Evolutionary conservation across 2,329 filamentous ascomycete species (phyloP).

Genomic region (Tolypocladium guangdongense): DNA sequence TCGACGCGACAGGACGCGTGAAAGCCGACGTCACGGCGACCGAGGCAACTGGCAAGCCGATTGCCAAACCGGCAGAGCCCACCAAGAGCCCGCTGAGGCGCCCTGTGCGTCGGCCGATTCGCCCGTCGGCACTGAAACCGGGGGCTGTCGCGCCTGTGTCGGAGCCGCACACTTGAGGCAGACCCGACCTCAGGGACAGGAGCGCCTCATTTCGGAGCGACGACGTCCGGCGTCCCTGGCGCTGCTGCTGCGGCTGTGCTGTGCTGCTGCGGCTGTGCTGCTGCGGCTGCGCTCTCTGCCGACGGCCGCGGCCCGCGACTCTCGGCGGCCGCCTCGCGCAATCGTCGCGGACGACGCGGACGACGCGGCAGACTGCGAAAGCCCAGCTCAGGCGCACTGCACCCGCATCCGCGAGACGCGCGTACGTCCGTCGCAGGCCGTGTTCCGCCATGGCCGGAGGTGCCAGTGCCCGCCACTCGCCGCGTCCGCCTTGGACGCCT

Average conservation of each 20-base stretch:
- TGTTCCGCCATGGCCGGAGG: not conserved
- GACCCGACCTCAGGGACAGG: slow-evolving; percentile 3
- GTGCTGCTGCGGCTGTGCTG: not conserved
- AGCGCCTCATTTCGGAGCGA: not conserved
- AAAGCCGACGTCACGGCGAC: not conserved
- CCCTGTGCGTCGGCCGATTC: not conserved
- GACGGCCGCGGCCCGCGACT: not conserved
- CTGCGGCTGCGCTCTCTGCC: not conserved
- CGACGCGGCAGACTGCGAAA: no score
- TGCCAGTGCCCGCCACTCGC: not conserved
- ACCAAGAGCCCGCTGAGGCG: not conserved
- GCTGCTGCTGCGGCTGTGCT: no score
- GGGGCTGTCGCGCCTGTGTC: slow-evolving; percentile 20
- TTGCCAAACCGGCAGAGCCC: not conserved
- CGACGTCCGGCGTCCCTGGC: not conserved
- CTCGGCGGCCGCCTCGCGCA: not conserved
- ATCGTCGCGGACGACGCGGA: not conserved
- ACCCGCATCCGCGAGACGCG: not conserved
- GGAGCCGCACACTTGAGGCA: slow-evolving; percentile 18
- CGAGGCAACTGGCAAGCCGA: not conserved
- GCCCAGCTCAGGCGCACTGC: not conserved
- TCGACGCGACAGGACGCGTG: not conserved
- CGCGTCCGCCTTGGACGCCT: not conserved
- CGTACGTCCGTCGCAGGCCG: not conserved
- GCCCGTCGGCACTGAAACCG: slow-evolving; percentile 16